These are phyloP conservation scores for Ophiostoma sp. DNA, from an alignment of 2,329 filamentous ascomycete species.

Conservation along the genomic window DNA sequence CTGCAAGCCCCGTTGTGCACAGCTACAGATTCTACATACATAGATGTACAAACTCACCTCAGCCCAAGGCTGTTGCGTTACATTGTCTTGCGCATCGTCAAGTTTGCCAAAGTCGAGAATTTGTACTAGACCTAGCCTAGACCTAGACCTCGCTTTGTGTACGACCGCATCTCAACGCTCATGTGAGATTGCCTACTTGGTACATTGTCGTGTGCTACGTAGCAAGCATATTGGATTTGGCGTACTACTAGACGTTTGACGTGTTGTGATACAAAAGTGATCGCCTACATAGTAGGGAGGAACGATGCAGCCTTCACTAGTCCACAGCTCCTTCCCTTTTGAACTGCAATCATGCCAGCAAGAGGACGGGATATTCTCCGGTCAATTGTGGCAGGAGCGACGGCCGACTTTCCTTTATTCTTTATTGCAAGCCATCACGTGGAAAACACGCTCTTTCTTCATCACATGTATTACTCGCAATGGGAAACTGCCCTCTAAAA, in stretches of 20 bases:
- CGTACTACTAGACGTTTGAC: background rate
- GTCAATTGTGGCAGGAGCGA: background rate
- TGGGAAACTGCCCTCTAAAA: background rate
- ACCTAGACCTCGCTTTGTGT: background rate
- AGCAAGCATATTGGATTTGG: background rate
- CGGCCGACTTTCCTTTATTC: background rate
- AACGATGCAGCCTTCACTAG: background rate
- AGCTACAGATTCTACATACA: background rate
- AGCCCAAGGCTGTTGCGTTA: slow-evolving; percentile 19
- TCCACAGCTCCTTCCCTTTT: slow-evolving; percentile 1
- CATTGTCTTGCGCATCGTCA: slow-evolving; percentile 14
- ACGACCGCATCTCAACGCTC: background rate
- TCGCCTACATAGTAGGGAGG: background rate
- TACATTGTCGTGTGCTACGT: background rate
- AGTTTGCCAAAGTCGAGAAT: background rate
- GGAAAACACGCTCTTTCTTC: background rate
- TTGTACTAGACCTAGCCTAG: background rate
- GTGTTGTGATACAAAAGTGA: background rate
- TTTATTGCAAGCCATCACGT: background rate
- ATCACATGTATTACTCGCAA: too few relatives aligned
- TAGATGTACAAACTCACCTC: background rate
- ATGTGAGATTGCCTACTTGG: background rate
- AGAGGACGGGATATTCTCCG: background rate
- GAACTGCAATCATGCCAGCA: background rate
- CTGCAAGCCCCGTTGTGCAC: background rate